Evolutionary conservation across 306 rosid genomes (phyloP).

Genomic region (Dryas drummondii): DNA sequence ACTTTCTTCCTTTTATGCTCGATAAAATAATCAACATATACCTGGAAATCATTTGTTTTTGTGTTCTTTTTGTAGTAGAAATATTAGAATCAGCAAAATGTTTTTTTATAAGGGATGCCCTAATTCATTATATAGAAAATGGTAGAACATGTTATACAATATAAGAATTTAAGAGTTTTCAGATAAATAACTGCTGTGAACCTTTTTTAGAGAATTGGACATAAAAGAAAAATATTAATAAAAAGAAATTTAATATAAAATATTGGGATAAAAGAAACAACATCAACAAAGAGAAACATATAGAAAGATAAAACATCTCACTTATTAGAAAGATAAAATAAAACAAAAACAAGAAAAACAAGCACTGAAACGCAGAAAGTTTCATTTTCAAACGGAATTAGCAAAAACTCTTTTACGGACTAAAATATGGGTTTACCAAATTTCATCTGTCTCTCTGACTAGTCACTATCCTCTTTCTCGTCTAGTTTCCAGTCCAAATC

Average conservation of each 20-base stretch:
- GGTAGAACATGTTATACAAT: no score
- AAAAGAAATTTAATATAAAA: no score
- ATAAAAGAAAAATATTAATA: no score
- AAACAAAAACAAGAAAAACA: not conserved
- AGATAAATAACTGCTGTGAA: no score
- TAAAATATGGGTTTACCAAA: not conserved
- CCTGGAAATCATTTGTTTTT: not conserved
- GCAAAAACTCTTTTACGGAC: not conserved
- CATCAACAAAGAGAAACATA: not conserved
- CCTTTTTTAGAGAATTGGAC: no score
- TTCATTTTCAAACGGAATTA: not conserved
- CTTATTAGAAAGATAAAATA: not conserved
- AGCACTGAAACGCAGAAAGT: not conserved
- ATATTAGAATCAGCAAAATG: not conserved
- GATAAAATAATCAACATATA: not conserved
- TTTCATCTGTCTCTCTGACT: not conserved
- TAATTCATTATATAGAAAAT: no score
- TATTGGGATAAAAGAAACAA: not conserved
- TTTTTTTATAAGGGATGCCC: not conserved
- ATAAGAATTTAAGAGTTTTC: no score
- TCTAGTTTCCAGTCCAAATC: slow-evolving; percentile 5
- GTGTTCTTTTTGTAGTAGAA: not conserved
- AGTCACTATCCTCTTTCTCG: not conserved
- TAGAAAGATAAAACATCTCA: not conserved
- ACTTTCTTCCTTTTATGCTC: not conserved